Conservation (phyloP, 2,329 filamentous ascomycete genomes). For the Calonectria fujianensis region DNA sequence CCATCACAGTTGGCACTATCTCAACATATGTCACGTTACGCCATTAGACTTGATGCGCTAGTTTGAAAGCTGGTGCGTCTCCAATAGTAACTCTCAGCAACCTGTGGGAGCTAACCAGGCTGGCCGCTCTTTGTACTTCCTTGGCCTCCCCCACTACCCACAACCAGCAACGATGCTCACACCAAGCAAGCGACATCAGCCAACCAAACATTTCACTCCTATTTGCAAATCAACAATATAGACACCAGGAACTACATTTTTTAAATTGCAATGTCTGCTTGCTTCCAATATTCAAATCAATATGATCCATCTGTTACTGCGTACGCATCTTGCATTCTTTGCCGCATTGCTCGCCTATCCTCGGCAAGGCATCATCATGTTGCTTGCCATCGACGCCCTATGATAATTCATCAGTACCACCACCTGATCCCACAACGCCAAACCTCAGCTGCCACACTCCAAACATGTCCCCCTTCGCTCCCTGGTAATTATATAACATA, state of each 20-base stretch:
- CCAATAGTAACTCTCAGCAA: neutral
- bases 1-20: neutral
- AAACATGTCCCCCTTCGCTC: neutral
- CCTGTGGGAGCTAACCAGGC: neutral
- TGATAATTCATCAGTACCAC: neutral
- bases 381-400: neutral
- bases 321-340: neutral
- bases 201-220: slow-evolving; percentile 39
- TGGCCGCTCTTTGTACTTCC: neutral
- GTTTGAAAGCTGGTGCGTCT: neutral
- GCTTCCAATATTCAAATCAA: neutral
- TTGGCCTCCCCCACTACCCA: slow-evolving; percentile 12
- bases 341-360: neutral
- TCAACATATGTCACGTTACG: neutral
- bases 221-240: slow-evolving; percentile 39
- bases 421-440: neutral
- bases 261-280: neutral
- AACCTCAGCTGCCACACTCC: neutral
- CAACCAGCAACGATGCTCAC: slow-evolving; percentile 7
- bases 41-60: neutral
- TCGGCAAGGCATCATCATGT: neutral
- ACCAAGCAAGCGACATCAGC: neutral
- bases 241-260: neutral
- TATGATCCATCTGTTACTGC: too few species aligned
- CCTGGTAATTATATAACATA: too few species aligned